phyloP scores from a whole-genome alignment of 306 rosid species.

The Gynostemma pentaphyllum region DNA sequence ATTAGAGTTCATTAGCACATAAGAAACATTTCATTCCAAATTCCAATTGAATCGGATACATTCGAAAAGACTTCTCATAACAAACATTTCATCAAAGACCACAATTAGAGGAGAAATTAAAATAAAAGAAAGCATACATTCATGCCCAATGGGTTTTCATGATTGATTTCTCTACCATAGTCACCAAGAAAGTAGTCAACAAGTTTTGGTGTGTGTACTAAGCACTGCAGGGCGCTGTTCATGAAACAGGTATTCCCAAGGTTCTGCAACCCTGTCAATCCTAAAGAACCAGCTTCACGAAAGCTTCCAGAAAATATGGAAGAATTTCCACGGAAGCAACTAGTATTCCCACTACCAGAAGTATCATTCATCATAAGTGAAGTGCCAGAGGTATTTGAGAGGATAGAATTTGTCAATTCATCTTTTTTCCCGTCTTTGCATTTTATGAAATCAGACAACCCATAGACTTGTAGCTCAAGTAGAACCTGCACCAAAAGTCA shows the following conservation, averaged over 20 bases:
- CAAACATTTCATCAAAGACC: too few relatives aligned
- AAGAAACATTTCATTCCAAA: conserved; percentile 1
- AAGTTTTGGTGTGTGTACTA: conserved; percentile 90
- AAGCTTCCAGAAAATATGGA: conserved; percentile 44
- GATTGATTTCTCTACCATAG: conserved; percentile 82
- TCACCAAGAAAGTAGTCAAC: conserved; percentile 98
- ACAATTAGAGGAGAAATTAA: conserved; percentile 7
- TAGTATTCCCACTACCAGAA: conserved; percentile 35
- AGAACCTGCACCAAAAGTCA: conserved; percentile 43
- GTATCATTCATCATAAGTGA: conserved; percentile 55
- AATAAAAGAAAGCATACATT: conserved; percentile 41
- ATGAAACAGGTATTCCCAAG: conserved; percentile 98
- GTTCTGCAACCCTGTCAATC: conserved; percentile 86
- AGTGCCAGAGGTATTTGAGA: conserved; percentile 28
- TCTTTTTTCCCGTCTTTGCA: conserved; percentile 70
- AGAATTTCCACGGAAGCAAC: conserved; percentile 29
- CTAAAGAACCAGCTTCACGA: conserved; percentile 82
- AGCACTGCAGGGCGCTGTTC: conserved; percentile 96
- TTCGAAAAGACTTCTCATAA: too few relatives aligned
- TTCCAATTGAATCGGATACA: too few relatives aligned
- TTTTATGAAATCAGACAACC: conserved; percentile 80
- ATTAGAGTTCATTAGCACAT: conserved; percentile 17
- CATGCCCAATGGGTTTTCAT: conserved; percentile 91
- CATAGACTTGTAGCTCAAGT: conserved; percentile 88
- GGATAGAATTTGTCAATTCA: conserved; percentile 22